Evolutionary conservation across 176 grass and related monocot genomes (phyloP).

Genomic region (Hordeum marinum): DNA sequence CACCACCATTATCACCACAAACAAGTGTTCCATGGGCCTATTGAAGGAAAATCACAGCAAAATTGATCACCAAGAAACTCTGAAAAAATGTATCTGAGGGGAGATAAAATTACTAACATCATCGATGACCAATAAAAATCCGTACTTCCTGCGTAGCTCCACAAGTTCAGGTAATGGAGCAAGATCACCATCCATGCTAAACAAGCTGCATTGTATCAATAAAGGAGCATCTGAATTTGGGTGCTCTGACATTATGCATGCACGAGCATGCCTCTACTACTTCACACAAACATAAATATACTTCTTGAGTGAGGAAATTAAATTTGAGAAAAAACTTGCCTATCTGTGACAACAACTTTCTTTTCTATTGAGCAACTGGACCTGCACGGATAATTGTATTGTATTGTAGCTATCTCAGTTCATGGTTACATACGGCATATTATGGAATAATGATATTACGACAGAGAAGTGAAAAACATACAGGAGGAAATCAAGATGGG

Average conservation of each 20-base stretch:
- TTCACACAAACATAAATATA: conserved; percentile 11
- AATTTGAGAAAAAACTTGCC: conserved; percentile 36
- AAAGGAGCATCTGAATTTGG: conserved; percentile 13
- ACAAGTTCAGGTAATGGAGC: conserved; percentile 73
- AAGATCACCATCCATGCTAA: conserved; percentile 98
- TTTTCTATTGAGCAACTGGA: conserved; percentile 64
- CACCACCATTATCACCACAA: conserved; percentile 86
- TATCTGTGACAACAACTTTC: conserved; percentile 91
- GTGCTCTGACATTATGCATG: background rate
- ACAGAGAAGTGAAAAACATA: conserved; percentile 34
- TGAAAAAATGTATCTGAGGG: background rate
- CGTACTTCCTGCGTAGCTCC: conserved; percentile 63
- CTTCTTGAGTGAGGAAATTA: background rate
- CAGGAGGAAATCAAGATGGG: conserved; percentile 75
- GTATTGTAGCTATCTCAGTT: background rate
- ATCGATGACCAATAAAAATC: conserved; percentile 88
- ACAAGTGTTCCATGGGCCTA: conserved; percentile 94
- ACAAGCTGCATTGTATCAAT: conserved; percentile 60
- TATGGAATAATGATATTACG: background rate
- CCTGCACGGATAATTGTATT: conserved; percentile 18
- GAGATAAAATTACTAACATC: conserved; percentile 59
- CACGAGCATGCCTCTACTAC: background rate
- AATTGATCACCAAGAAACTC: conserved; percentile 7
- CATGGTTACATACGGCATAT: background rate
- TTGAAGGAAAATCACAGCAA: conserved; percentile 17